Conservation (phyloP, 2,329 filamentous ascomycete genomes). For the Arthroderma sp. region DNA sequence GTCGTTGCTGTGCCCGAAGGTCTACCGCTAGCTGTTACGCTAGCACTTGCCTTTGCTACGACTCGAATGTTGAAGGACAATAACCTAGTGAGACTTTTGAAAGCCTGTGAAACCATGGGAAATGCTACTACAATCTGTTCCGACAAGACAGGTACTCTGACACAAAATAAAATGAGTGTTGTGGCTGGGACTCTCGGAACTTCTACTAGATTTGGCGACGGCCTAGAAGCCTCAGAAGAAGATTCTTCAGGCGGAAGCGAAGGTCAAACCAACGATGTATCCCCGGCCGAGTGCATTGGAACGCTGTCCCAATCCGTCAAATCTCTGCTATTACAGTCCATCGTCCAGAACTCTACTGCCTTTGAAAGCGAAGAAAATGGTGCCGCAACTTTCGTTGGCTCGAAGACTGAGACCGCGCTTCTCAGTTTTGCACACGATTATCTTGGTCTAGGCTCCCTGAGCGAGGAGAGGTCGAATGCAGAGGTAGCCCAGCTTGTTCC, state of each 20-base stretch:
- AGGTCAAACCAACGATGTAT: constrained; percentile 33
- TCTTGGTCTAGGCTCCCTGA: constrained; percentile 52
- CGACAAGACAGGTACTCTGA: constrained; percentile 54
- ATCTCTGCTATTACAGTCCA: constrained; percentile 47
- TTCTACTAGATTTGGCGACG: constrained; percentile 30
- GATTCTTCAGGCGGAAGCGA: constrained; percentile 11
- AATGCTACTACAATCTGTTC: constrained; percentile 52
- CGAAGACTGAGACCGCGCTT: constrained; percentile 65
- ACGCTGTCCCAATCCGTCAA: constrained; percentile 41
- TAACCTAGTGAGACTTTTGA: constrained; percentile 46
- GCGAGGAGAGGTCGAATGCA: constrained; percentile 48
- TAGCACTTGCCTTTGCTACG: constrained; percentile 49
- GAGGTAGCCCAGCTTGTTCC: constrained; percentile 56
- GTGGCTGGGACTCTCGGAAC: constrained; percentile 44
- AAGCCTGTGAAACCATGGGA: constrained; percentile 51
- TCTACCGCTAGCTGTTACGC: constrained; percentile 46
- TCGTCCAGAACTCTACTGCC: constrained; percentile 55
- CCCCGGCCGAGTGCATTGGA: constrained; percentile 41
- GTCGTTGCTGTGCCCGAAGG: constrained; percentile 64
- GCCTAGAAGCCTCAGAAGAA: constrained; percentile 15
- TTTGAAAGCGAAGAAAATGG: constrained; percentile 54
- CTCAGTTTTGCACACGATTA: constrained; percentile 55
- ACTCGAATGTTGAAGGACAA: constrained; percentile 52
- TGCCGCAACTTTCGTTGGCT: constrained; percentile 51
- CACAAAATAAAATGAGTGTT: constrained; percentile 50